Conservation (phyloP, 208 protist species). For the Trypanosoma theileri region DNA sequence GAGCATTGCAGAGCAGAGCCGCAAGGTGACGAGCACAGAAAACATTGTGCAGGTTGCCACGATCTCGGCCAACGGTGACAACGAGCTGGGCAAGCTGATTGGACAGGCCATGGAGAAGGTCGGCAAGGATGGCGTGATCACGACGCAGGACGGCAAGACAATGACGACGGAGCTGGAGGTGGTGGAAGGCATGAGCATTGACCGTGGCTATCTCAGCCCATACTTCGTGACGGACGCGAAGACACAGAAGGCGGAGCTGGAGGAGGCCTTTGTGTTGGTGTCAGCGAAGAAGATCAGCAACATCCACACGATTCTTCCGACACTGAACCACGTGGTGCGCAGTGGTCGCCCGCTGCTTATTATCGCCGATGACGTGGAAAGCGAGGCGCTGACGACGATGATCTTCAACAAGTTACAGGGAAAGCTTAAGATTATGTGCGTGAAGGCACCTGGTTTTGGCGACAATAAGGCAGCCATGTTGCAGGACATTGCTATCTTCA, state of each 20-base stretch:
- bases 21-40: constrained; percentile 95
- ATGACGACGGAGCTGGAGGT: constrained; percentile 98
- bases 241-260: constrained; percentile 95
- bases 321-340: constrained; percentile 85
- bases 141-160: constrained; percentile 99
- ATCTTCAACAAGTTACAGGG: constrained; percentile 94
- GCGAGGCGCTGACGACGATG: constrained; percentile 93
- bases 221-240: constrained; percentile 99
- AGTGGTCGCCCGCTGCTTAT: constrained; percentile 84
- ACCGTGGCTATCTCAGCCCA: constrained; percentile 98
- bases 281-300: constrained; percentile 77
- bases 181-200: constrained; percentile 99
- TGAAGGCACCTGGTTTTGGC: constrained; percentile 99
- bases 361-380: constrained; percentile 90
- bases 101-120: constrained; percentile 99
- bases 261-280: constrained; percentile 95
- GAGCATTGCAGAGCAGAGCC: constrained; percentile 93
- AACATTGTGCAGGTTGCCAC: constrained; percentile 99
- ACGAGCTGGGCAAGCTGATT: constrained; percentile 98
- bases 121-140: constrained; percentile 99
- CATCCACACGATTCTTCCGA: constrained; percentile 74
- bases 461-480: constrained; percentile 98
- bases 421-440: constrained; percentile 74
- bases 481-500: constrained; percentile 99
- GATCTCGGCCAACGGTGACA: constrained; percentile 99